Evolutionary conservation across 148 eudicot species (phyloP), one percentile per base, ranked within the genome.

Genomic region (Polygonum maritimum): DNA sequence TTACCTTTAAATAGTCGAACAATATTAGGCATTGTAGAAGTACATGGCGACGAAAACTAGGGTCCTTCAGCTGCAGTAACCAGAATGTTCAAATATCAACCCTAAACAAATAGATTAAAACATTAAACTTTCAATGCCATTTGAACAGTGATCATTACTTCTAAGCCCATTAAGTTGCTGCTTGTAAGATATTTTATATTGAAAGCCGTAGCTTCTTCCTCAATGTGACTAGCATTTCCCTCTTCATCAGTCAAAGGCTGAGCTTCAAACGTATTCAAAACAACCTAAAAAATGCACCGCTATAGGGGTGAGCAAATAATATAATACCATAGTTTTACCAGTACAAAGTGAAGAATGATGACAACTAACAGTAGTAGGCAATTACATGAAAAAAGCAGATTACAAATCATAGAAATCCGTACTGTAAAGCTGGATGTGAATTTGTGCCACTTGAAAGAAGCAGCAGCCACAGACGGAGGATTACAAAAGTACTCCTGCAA

Each of bases 221-320:
- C 97, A 72, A 90, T 88, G 83, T 91, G 87, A 81, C 83, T 89
- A 78, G 92, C 90, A 85, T 84, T 89, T 31, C 99, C 96, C 81
- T 89, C 99, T 80, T 95, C 99, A 81, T 95, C 99, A 82, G 92
- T 92, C 82, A 95, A 85, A 58, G 99, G 99, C 79, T 95, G 99
- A 79, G 99, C 96, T 81, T 95, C 99, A 79, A 95, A 95, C 7
- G 94, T 92, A 81, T 87, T 88, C 71, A 95, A 77, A 48, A 92
- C 99, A 78, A 90, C 88, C 99, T 95, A 80, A 48, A 76, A 36
- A 76, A 74, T 67, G 71, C 45, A 67, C 45, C 36, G 38, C 14
- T 67, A 33, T 16, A 33, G 70, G 4, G 71, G 44, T 44, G 47
- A 81, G 57, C 22, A 39, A 73, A 41, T 33, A 26, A 47, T 74